Percentiles rank a stretch among this genome's conserved stretches.
Conservation (phyloP, 2,329 filamentous ascomycete species). For the Colletotrichum orbiculare region DNA sequence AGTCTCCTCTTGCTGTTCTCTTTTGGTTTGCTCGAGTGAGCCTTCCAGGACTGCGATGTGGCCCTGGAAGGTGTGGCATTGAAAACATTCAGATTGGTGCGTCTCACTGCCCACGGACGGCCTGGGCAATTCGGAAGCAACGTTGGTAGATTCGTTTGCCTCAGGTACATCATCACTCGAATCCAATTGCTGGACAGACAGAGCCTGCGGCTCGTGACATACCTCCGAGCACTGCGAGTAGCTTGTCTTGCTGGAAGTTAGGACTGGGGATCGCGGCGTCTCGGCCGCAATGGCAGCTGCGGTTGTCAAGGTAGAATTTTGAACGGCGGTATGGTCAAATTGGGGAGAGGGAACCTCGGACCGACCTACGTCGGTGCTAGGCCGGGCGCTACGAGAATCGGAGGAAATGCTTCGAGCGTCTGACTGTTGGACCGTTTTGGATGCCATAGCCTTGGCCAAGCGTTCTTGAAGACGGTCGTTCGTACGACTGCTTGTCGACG, state of each 20-base stretch:
- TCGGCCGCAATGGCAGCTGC: background rate
- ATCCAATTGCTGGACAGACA: background rate
- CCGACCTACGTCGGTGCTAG: constrained; percentile 14
- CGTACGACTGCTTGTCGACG: constrained; percentile 70
- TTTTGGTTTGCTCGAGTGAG: constrained; percentile 4
- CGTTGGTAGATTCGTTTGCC: background rate
- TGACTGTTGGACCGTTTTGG: constrained; percentile 57
- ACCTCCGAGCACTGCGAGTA: no score
- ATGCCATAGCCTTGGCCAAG: constrained; percentile 86
- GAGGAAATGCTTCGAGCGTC: constrained; percentile 22
- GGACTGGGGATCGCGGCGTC: no score
- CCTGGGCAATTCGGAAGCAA: background rate
- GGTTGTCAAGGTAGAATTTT: background rate
- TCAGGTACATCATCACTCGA: background rate
- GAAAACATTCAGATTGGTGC: constrained; percentile 10
- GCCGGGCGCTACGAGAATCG: constrained; percentile 12
- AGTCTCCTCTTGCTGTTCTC: constrained; percentile 73
- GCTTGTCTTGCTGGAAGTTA: no score
- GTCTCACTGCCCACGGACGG: no score
- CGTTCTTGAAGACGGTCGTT: constrained; percentile 91
- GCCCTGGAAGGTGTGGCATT: constrained; percentile 16
- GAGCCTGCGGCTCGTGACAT: no score
- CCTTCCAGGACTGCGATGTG: constrained; percentile 25
- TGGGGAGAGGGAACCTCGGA: background rate
- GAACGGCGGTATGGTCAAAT: background rate